Evolutionary conservation across 179 eudicot species (phyloP), one percentile per base, ranked within the genome.

Genomic region (Spinacia oleracea): DNA sequence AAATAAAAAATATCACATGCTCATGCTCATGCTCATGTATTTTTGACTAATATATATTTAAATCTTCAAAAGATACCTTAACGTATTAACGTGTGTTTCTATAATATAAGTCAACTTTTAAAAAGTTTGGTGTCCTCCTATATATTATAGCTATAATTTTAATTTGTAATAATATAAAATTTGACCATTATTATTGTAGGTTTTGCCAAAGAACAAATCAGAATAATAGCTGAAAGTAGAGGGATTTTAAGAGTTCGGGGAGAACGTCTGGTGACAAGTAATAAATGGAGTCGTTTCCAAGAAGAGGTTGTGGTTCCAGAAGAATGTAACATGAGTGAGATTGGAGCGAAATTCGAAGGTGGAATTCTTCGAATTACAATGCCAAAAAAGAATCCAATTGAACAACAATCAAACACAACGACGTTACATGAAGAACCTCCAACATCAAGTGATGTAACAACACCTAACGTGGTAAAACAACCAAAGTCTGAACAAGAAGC

Each of bases 241-340:
- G 84, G 90, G 14, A 48, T 79, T 0, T 71, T 94, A 31, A 85
- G 89, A 78, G 83, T 90, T 43, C 82, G 83, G 0, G 98, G 97
- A 29, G 92, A 89, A 31, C 89, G 93, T 48, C 73, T 83, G 2
- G 62, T 85, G 62, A 73, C 73, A 0, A 87, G 85, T 20, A 91
- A 89, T 79, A 90, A 70, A 88, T 82, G 91, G 92, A 85, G 84
- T 62, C 91, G 96, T 9, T 92, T 94, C 66, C 84, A 80, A 31
- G 91, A 89, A 48, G 91, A 92, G 55, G 85, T 83, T 70, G 69
- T 20, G 2, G 84, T 87, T 21, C 97, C 96, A 1, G 81, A 85
- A 51, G 81, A 86, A 14, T 88, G 91, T 50, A 83, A 82, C 35
- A 76, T 90, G 38, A 62, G 59, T 40, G 84, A 81, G 11, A 80